A percentile compares a stretch with the other conserved stretches of the same genome.
phyloP scores from a whole-genome alignment of 768 basidiomycete species.

The Daedaleopsis nitida region DNA sequence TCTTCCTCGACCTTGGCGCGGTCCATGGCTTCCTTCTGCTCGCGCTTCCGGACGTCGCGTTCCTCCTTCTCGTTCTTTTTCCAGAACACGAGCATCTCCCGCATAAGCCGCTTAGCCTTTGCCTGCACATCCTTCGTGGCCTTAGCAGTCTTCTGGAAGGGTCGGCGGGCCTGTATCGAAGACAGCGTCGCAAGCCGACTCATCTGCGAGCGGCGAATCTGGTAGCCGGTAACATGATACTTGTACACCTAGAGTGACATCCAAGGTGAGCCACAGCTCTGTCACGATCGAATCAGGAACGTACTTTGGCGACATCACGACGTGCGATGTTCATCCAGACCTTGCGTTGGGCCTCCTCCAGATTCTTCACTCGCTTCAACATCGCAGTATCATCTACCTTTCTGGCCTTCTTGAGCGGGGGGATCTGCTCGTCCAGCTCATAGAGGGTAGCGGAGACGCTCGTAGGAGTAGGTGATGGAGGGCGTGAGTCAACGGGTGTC shows the following conservation, averaged over 20 bases:
- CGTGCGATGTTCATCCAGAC: slow-evolving; percentile 90
- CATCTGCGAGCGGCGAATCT: slow-evolving; percentile 64
- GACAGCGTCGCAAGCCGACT: slow-evolving; percentile 78
- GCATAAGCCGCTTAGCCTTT: slow-evolving; percentile 86
- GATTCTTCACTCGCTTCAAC: slow-evolving; percentile 70
- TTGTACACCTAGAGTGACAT: slow-evolving; percentile 66
- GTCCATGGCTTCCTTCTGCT: slow-evolving; percentile 92
- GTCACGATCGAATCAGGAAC: slow-evolving; percentile 1
- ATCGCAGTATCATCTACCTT: slow-evolving; percentile 73
- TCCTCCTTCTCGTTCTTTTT: slow-evolving; percentile 98
- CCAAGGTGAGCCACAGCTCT: not conserved
- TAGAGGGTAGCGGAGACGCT: slow-evolving; percentile 63
- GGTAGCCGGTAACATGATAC: slow-evolving; percentile 67
- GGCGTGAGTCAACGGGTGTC: slow-evolving; percentile 71
- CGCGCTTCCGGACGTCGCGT: slow-evolving; percentile 86
- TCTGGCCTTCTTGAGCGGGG: slow-evolving; percentile 74
- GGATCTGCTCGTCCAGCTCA: slow-evolving; percentile 69
- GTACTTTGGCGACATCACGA: slow-evolving; percentile 81
- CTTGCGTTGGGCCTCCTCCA: slow-evolving; percentile 86
- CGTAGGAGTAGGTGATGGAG: slow-evolving; percentile 62
- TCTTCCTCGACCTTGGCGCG: slow-evolving; percentile 89
- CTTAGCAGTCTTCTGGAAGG: slow-evolving; percentile 74
- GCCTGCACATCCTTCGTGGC: slow-evolving; percentile 80
- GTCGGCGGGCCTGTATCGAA: slow-evolving; percentile 76
- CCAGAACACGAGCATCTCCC: slow-evolving; percentile 97